Evolutionary conservation across 2,329 filamentous ascomycete genomes (phyloP).

Genomic region (Pseudogymnoascus sp.): DNA sequence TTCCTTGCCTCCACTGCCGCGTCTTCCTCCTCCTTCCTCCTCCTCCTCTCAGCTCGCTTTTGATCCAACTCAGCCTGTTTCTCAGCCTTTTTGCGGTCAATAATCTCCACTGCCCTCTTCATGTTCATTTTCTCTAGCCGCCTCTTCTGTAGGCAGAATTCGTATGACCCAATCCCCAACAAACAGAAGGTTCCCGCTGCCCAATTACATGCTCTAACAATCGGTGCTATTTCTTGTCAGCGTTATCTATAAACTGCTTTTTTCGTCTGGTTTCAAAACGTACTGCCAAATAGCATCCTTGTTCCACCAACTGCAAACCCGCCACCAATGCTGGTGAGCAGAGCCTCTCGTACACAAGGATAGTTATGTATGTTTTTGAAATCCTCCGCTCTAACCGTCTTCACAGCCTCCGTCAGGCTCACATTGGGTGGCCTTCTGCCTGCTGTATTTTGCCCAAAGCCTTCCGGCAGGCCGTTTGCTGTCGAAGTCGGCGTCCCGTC

Average conservation of each 20-base stretch:
- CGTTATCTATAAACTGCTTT: background rate
- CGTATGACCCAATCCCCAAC: slow-evolving; percentile 65
- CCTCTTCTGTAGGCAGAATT: slow-evolving; percentile 73
- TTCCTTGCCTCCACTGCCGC: slow-evolving; percentile 15
- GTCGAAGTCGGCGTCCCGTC: slow-evolving; percentile 21
- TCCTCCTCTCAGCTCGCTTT: slow-evolving; percentile 37
- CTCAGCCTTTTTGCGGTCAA: slow-evolving; percentile 64
- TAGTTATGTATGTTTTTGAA: slow-evolving; percentile 66
- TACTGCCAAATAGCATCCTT: slow-evolving; percentile 70
- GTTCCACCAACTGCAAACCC: slow-evolving; percentile 71
- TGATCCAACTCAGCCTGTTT: slow-evolving; percentile 40
- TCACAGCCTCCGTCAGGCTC: slow-evolving; percentile 55
- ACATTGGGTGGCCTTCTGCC: slow-evolving; percentile 15
- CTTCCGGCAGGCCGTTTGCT: slow-evolving; percentile 28
- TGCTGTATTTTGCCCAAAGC: slow-evolving; percentile 29
- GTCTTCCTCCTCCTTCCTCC: slow-evolving; percentile 37
- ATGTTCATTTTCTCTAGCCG: slow-evolving; percentile 73
- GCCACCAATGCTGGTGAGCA: slow-evolving; percentile 74
- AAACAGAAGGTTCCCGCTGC: slow-evolving; percentile 71
- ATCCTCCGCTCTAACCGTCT: slow-evolving; percentile 60
- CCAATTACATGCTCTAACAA: slow-evolving; percentile 72
- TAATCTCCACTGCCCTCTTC: slow-evolving; percentile 76
- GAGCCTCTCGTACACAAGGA: slow-evolving; percentile 76
- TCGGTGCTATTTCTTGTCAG: slow-evolving; percentile 38
- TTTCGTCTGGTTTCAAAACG: slow-evolving; percentile 12